A percentile compares a stretch with the other conserved stretches of the same genome.
Evolutionary conservation across 495 filamentous ascomycete species (phyloP).

Genomic region (Cercophora samala): DNA sequence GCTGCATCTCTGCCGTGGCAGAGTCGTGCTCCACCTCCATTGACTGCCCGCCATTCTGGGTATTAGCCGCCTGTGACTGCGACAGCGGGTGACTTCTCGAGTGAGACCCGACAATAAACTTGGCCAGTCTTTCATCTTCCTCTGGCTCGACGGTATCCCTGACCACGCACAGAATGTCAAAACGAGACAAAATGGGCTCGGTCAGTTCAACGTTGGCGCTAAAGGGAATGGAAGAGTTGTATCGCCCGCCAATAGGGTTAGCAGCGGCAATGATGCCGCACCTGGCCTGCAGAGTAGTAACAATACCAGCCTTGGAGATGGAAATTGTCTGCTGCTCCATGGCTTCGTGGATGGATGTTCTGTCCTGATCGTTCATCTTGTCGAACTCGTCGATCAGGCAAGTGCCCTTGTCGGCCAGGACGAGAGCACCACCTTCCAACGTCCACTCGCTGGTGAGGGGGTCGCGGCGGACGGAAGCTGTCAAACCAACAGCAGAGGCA

Average conservation of each 20-base stretch:
- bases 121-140: constrained; percentile 93
- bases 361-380: constrained; percentile 99
- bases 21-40: constrained; percentile 60
- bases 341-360: constrained; percentile 98
- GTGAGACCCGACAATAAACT: constrained; percentile 93
- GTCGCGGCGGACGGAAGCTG: constrained; percentile 92
- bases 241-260: constrained; percentile 93
- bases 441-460: constrained; percentile 98
- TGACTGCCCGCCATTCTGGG: constrained; percentile 46
- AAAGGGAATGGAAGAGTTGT: constrained; percentile 95
- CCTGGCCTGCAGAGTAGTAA: constrained; percentile 95
- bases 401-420: constrained; percentile 91
- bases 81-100: constrained; percentile 80
- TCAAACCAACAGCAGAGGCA: constrained; percentile 95
- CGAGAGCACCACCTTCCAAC: constrained; percentile 91
- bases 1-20: constrained; percentile 35
- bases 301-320: constrained; percentile 98
- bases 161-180: constrained; percentile 97
- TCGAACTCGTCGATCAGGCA: constrained; percentile 99
- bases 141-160: constrained; percentile 93
- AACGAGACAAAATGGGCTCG: constrained; percentile 96
- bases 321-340: constrained; percentile 99
- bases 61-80: constrained; percentile 41
- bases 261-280: constrained; percentile 97
- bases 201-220: constrained; percentile 95